Evolutionary conservation across 2,329 filamentous ascomycete genomes (phyloP).

Genomic region (Colletotrichum endophyticum): DNA sequence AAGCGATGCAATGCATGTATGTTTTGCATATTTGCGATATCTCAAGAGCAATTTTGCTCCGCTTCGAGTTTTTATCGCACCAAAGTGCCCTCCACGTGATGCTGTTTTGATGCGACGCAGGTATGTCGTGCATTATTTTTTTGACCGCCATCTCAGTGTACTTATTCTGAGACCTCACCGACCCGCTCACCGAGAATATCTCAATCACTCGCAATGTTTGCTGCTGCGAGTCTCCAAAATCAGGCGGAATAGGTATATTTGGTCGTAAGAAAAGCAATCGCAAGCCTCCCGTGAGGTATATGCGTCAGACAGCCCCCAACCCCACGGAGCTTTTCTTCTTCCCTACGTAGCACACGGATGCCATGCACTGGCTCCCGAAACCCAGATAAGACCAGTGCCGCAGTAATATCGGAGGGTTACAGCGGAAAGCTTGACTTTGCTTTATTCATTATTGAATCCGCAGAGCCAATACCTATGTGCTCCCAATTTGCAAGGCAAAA

Average conservation of each 20-base stretch:
- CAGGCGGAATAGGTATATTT: not conserved
- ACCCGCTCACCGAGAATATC: not conserved
- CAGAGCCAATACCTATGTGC: not conserved
- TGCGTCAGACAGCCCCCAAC: not conserved
- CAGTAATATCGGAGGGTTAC: not conserved
- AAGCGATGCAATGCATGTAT: conserved; percentile 15
- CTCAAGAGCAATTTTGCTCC: conserved; percentile 9
- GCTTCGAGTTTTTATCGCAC: not conserved
- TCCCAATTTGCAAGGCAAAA: not conserved
- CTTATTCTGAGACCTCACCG: not conserved
- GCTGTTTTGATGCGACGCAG: conserved; percentile 1
- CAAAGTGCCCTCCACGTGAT: conserved; percentile 13
- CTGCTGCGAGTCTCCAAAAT: not conserved
- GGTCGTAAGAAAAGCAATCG: not conserved
- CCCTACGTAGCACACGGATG: not conserved
- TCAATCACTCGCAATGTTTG: not conserved
- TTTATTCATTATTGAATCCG: not conserved
- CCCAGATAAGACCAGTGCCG: not conserved
- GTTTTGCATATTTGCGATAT: conserved; percentile 22
- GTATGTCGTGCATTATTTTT: conserved; percentile 12
- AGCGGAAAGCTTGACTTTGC: not conserved
- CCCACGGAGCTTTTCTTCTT: not conserved
- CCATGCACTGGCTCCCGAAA: not conserved
- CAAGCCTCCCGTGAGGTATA: not conserved
- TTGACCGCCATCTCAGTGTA: not conserved